A percentile compares a stretch with the other conserved stretches of the same genome.
Conservation (phyloP, 352 stramenopile genomes). For the Pilasporangium apinafurcum region DNA sequence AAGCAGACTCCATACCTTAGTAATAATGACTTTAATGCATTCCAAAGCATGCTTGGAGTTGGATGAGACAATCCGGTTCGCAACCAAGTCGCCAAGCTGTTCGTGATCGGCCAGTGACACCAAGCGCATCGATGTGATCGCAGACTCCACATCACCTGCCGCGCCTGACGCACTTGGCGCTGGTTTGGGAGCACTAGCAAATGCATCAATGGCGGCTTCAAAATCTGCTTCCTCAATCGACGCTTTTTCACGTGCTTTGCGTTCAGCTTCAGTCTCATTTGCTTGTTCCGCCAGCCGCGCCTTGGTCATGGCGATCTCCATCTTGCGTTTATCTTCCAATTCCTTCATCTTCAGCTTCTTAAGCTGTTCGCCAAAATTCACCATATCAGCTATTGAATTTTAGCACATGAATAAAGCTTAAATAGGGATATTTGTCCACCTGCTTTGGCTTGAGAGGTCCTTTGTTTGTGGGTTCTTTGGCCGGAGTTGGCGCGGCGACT, state of each 20-base stretch:
- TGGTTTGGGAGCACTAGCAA: constrained; percentile 37
- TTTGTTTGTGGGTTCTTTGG: constrained; percentile 22
- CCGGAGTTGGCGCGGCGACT: constrained; percentile 11
- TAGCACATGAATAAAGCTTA: background rate
- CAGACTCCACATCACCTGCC: constrained; percentile 28
- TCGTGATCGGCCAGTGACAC: constrained; percentile 71
- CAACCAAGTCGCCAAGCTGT: constrained; percentile 56
- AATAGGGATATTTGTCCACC: constrained; percentile 1
- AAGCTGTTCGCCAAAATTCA: constrained; percentile 16
- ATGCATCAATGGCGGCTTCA: constrained; percentile 69
- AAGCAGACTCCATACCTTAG: no score
- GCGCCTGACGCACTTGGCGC: constrained; percentile 16
- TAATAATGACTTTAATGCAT: constrained; percentile 78
- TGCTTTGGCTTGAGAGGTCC: constrained; percentile 77
- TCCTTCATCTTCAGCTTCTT: constrained; percentile 87
- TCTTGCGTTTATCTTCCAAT: constrained; percentile 74
- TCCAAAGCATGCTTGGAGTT: constrained; percentile 76
- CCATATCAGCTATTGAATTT: background rate
- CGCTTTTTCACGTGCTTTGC: constrained; percentile 46
- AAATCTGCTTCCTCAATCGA: constrained; percentile 70
- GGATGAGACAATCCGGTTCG: constrained; percentile 42
- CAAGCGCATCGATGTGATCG: constrained; percentile 57
- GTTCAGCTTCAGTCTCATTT: constrained; percentile 57
- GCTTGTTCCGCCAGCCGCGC: constrained; percentile 62
- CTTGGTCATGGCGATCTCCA: constrained; percentile 73